Evolutionary conservation across 768 basidiomycete genomes (phyloP), one percentile per base, ranked within the genome.

Genomic region (Macrolepiota fuliginosa): DNA sequence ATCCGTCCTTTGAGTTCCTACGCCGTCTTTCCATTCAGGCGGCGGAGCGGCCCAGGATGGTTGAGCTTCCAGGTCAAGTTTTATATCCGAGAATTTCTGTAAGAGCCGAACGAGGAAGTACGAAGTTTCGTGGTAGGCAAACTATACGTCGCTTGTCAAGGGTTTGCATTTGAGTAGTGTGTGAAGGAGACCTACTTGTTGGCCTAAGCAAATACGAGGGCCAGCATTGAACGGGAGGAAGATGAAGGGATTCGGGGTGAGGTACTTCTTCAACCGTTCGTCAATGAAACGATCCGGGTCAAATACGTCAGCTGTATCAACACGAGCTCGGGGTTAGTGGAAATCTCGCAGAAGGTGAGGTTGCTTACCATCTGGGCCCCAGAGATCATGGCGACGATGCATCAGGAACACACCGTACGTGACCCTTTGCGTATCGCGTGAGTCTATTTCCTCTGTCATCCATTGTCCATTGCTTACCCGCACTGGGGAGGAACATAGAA

Each of bases 241-340:
- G 40, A 83, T 81, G 75, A 81, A 85, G 0, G 86, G 85, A 64
- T 86, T 85, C 5, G 80, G 76, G 0, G 76, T 79, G 62, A 85
- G 67, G 64, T 87, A 85, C 63, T 82, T 85, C 3, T 78, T 74
- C 45, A 86, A 56, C 2, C 87, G 77, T 32, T 83, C 81, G 62
- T 90, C 88, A 42, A 90, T 69, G 77, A 88, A 89, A 1, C 88
- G 78, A 62, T 88, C 83, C 0, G 88, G 88, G 66, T 89, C 88
- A 64, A 89, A 90, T 60, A 72, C 64, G 2, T 79, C 68, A n/a
- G 86, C 85, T 86, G 52, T 5, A 25, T 32, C 29, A 32, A 32
- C 3, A 32, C 29, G n/a, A 19, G 32, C 40, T n/a, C 17, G 7
- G 53, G n/a, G 0, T 45, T 19, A 19, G 17, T 19, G 17, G 17